Evolutionary conservation across 768 basidiomycete species (phyloP).

Genomic region (Daedaleopsis nitida): DNA sequence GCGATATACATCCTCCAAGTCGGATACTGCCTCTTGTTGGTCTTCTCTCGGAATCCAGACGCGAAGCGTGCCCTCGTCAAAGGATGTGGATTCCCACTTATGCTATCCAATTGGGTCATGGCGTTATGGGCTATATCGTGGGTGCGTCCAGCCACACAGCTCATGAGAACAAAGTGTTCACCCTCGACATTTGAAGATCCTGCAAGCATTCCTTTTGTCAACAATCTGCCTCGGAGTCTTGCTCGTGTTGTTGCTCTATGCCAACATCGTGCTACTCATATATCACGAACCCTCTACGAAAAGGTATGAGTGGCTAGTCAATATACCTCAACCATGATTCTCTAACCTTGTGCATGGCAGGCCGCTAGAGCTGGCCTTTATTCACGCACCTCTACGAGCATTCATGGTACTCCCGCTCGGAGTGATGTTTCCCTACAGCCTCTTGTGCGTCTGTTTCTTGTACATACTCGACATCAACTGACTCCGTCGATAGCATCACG

Average conservation of each 20-base stretch:
- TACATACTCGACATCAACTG: background rate
- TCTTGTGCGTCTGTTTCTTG: slow-evolving; percentile 44
- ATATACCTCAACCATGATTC: background rate
- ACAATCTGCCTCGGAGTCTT: slow-evolving; percentile 76
- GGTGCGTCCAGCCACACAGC: slow-evolving; percentile 39
- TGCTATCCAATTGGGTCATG: slow-evolving; percentile 79
- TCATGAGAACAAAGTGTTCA: too few species aligned
- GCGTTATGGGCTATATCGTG: slow-evolving; percentile 80
- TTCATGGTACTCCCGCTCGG: slow-evolving; percentile 54
- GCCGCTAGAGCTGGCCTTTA: slow-evolving; percentile 78
- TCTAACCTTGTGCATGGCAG: slow-evolving; percentile 25
- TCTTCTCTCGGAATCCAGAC: slow-evolving; percentile 69
- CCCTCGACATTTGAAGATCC: slow-evolving; percentile 42
- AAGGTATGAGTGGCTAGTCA: slow-evolving; percentile 13
- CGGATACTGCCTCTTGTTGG: slow-evolving; percentile 81
- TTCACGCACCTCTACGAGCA: slow-evolving; percentile 85
- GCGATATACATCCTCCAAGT: slow-evolving; percentile 68
- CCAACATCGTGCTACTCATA: slow-evolving; percentile 74
- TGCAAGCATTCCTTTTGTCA: slow-evolving; percentile 75
- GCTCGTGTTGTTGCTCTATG: slow-evolving; percentile 71
- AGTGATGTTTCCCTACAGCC: slow-evolving; percentile 62
- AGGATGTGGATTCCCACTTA: slow-evolving; percentile 79
- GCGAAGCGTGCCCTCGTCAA: slow-evolving; percentile 79
- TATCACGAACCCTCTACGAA: slow-evolving; percentile 64
- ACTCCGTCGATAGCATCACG: slow-evolving; percentile 52